phyloP scores from a whole-genome alignment of 768 basidiomycete genomes.

The Kwoniella dendrophila region DNA sequence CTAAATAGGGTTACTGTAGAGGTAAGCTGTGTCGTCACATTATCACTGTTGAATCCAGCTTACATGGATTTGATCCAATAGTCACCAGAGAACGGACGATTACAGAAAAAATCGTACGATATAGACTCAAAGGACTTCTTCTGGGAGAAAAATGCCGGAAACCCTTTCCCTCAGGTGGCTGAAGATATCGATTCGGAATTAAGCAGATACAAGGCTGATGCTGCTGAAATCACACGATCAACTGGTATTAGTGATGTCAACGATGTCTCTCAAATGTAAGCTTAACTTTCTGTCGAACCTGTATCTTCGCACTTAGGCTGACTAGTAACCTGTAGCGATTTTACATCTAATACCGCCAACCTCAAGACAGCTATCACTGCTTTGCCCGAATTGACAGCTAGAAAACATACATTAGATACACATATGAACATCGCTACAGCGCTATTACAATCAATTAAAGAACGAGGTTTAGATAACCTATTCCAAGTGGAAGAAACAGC shows the following conservation, averaged over 20 bases:
- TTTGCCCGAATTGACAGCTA: slow-evolving; percentile 90
- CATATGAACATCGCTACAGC: slow-evolving; percentile 99
- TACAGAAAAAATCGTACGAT: slow-evolving; percentile 79
- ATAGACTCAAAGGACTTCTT: slow-evolving; percentile 98
- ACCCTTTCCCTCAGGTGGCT: slow-evolving; percentile 96
- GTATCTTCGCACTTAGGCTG: not conserved
- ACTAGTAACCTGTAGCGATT: slow-evolving; percentile 63
- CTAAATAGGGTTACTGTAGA: slow-evolving; percentile 87
- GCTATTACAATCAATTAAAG: slow-evolving; percentile 90
- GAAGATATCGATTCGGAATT: slow-evolving; percentile 93
- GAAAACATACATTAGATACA: slow-evolving; percentile 93
- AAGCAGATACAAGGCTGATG: slow-evolving; percentile 83
- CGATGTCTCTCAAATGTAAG: slow-evolving; percentile 90
- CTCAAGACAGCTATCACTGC: slow-evolving; percentile 97
- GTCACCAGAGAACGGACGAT: slow-evolving; percentile 62
- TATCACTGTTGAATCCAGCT: not conserved
- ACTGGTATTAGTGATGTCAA: slow-evolving; percentile 95
- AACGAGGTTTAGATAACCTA: slow-evolving; percentile 90
- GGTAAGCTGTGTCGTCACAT: slow-evolving; percentile 46
- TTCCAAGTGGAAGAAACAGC: slow-evolving; percentile 94
- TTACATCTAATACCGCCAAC: slow-evolving; percentile 89
- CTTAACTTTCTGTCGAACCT: slow-evolving; percentile 3
- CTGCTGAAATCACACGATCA: slow-evolving; percentile 92
- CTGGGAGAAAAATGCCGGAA: slow-evolving; percentile 94
- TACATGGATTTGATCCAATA: slow-evolving; percentile 19